Evolutionary conservation across 2,329 filamentous ascomycete genomes (phyloP).

Genomic region (Coniochaeta sp.): DNA sequence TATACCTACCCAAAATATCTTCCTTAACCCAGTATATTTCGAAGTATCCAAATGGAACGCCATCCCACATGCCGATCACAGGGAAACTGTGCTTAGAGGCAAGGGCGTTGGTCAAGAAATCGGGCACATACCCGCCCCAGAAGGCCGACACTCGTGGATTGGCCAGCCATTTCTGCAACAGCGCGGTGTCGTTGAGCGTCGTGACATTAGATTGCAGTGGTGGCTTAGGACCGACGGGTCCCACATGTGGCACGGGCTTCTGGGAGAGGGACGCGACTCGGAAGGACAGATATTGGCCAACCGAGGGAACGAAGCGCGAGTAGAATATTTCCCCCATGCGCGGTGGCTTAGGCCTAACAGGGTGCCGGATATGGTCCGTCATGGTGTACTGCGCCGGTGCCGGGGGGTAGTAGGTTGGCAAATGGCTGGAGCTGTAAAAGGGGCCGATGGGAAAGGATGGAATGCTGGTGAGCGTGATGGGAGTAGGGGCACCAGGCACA

Average conservation of each 20-base stretch:
- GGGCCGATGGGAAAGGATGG: constrained; percentile 50
- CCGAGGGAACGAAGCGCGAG: constrained; percentile 73
- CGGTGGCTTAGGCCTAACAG: constrained; percentile 78
- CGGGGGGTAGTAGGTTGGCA: constrained; percentile 88
- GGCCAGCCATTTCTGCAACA: constrained; percentile 85
- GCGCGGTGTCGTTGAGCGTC: constrained; percentile 41
- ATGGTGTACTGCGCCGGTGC: constrained; percentile 73
- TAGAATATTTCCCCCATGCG: constrained; percentile 91
- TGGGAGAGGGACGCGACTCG: constrained; percentile 68
- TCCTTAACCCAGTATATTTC: constrained; percentile 99
- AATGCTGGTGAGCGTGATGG: constrained; percentile 22
- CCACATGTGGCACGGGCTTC: constrained; percentile 56
- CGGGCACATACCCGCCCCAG: constrained; percentile 64
- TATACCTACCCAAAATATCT: constrained; percentile 64
- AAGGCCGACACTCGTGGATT: constrained; percentile 75
- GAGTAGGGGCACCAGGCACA: constrained; percentile 29
- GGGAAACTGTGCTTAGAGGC: constrained; percentile 74
- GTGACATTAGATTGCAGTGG: constrained; percentile 32
- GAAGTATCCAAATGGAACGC: constrained; percentile 92
- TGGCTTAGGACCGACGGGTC: constrained; percentile 41
- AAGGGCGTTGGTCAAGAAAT: constrained; percentile 62
- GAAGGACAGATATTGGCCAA: constrained; percentile 82
- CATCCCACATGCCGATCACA: constrained; percentile 88
- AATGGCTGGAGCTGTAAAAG: constrained; percentile 74
- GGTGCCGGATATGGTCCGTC: constrained; percentile 75